A percentile compares a stretch with the other conserved stretches of the same genome.
These are phyloP conservation scores for Phytophthora cactorum DNA, from an alignment of 352 stramenopile species.

Conservation along the genomic window DNA sequence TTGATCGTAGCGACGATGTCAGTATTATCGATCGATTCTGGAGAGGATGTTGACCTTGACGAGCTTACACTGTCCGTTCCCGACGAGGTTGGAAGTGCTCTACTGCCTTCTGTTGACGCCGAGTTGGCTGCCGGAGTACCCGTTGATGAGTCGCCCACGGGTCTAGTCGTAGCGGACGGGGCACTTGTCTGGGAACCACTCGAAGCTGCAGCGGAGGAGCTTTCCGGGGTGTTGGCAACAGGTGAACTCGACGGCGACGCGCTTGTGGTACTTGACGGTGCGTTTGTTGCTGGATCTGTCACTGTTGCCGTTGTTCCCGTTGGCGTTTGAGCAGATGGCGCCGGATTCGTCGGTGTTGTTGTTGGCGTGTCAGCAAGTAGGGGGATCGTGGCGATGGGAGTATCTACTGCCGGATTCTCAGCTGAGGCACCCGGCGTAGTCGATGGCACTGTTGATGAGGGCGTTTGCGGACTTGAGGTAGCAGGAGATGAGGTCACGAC, in stretches of 20 bases:
- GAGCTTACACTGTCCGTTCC: not conserved
- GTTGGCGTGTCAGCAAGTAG: constrained; percentile 15
- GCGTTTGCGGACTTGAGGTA: constrained; percentile 3
- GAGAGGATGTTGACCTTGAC: constrained; percentile 11
- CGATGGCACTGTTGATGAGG: constrained; percentile 5
- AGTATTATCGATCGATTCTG: constrained; percentile 6
- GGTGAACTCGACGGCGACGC: constrained; percentile 5
- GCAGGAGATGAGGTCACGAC: constrained; percentile 4
- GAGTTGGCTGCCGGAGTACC: not conserved
- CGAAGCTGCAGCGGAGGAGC: not conserved
- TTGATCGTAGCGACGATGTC: constrained; percentile 10
- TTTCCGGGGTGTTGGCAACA: not conserved
- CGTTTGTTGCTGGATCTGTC: constrained; percentile 10
- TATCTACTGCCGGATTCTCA: constrained; percentile 6
- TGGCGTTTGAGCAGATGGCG: too few species aligned
- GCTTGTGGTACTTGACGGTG: constrained; percentile 3
- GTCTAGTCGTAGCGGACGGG: constrained; percentile 1
- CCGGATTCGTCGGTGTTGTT: not conserved
- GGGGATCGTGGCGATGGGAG: constrained; percentile 4
- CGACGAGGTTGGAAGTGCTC: constrained; percentile 5
- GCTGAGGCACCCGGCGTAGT: constrained; percentile 1
- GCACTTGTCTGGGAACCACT: constrained; percentile 3
- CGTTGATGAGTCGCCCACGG: constrained; percentile 7
- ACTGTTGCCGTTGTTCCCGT: not conserved
- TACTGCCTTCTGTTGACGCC: not conserved